Base-by-base conservation (phyloP, 75 land plant species). In the Cupressus sempervirens region DNA sequence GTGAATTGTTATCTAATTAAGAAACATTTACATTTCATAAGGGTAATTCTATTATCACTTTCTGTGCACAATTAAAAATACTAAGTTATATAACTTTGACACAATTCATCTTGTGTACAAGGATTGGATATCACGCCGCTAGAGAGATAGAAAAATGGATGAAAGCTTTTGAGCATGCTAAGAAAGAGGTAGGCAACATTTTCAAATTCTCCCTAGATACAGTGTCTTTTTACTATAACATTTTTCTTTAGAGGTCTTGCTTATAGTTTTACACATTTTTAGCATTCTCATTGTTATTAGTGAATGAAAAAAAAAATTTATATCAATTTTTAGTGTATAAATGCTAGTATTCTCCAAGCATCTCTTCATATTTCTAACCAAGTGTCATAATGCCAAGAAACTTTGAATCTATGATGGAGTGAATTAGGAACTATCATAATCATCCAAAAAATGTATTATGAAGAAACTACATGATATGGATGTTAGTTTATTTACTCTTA, bases 131-230 rank as follows among this genome's bases (percentile, higher is more conserved):
- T 88, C 87, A 86, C 68, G 85, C 93, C 23, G 94, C 95, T 84
- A 96, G 93, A 14, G 99, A 94, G 84, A 88, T 90, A 46, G 87
- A 91, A 73, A 93, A 92, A 86, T 97, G 99, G 99, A 90, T 94
- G 86, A 93, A 95, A 84, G 99, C 99, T 58, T 97, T 97, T 89
- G 94, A 94, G 65, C 96, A 97, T 56, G 99, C 99, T 75, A 97
- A 95, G 86, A 96, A 95, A 88, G 94, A 93, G 96, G 99, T 95
- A 88, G 20, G 43, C 16, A 76, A 76, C 41, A 76, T 76, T 43
- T 40, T 20, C 79, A 36, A 7, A 7, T 76, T 20, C 35, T 73
- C 3, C 76, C 35, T 73, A 16, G 36, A 3, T 38, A 30, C 76
- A 73, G 32, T 36, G 35, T 73, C 34, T 73, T 73, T 0, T 35